Conservation (phyloP, 768 basidiomycete species). For the Rhodotorula paludigena region DNA sequence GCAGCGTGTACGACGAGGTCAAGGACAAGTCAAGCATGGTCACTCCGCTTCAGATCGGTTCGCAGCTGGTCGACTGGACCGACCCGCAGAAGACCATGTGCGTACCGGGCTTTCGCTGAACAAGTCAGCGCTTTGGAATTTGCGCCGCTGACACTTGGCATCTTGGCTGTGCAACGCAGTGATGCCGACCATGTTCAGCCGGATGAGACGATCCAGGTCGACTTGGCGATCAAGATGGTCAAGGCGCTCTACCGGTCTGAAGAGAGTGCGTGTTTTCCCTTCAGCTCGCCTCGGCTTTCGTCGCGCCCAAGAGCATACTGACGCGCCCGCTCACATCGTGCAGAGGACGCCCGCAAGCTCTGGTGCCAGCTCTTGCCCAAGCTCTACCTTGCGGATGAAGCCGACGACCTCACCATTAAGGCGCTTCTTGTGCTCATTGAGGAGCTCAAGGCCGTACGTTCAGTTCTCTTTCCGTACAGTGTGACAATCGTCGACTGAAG, state of each 20-base stretch:
- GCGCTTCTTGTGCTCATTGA: conserved; percentile 57
- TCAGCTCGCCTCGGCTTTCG: no score
- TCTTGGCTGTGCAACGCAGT: no score
- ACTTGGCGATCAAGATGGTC: conserved; percentile 47
- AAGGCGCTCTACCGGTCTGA: conserved; percentile 45
- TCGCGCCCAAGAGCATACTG: neutral
- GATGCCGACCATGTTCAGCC: conserved; percentile 43
- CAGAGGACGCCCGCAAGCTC: conserved; percentile 49
- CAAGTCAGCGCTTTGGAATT: no score
- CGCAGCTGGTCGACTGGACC: conserved; percentile 52
- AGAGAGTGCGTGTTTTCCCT: conserved; percentile 44
- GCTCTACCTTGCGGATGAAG: conserved; percentile 49
- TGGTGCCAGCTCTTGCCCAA: conserved; percentile 49
- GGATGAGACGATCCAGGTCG: conserved; percentile 47
- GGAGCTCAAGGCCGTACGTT: conserved; percentile 56
- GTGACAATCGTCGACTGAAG: conserved; percentile 42
- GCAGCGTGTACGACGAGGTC: conserved; percentile 47
- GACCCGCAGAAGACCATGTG: conserved; percentile 51
- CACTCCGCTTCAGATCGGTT: conserved; percentile 47
- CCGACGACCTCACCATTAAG: conserved; percentile 49
- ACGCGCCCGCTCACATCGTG: neutral
- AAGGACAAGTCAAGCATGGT: conserved; percentile 47
- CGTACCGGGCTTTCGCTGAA: conserved; percentile 11
- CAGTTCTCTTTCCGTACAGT: neutral
- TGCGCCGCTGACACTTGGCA: no score